Evolutionary conservation across 2,329 filamentous ascomycete species (phyloP), one percentile per base, ranked within the genome.

Genomic region (Septoria petroselini): DNA sequence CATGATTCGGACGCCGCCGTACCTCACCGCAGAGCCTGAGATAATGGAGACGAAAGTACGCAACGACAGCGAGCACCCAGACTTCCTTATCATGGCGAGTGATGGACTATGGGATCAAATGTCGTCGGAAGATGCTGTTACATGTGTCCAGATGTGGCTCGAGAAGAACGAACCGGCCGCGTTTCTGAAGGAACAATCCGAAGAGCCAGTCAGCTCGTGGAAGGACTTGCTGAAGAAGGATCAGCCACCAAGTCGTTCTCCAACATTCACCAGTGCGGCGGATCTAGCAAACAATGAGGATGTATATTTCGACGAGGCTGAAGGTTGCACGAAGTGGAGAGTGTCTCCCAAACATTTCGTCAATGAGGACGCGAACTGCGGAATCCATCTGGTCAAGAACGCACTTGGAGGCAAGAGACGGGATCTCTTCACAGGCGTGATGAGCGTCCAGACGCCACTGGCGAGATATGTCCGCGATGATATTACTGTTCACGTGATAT

Each of bases 1-100:
- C 12, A 66, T 57, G 49, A 60, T 58, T 61, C 65, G 71, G 43
- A 79, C 81, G 0, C 83, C 82, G 2, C 84, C 85, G 0, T 88
- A 88, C 65, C 67, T 87, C 58, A 86, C 80, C 0, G 84, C 83
- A 0, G 76, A 82, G 60, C 84, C 84, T 0, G 81, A 82, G 25
- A 71, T 88, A 19, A 82, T 76, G 1, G 81, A 78, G 3, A 79
- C 75, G 0, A 67, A 70, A 25, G 68, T 86, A 4, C 67, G 76
- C 4, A 46, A 29, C 5, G 66, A 70, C 0, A 68, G 68, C 2
- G 62, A 63, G 1, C 69, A 70, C 17, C 68, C 71, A 2, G 75
- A 78, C 41, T 87, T 87, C 59, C 65, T 86, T 43, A 83, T 88
- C 53, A 71, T 87, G 57, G 84, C 82, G 0, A 80, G 76, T 0